Base-by-base conservation (phyloP, 1,284 basidiomycete genomes). In the Thecaphora frezii region DNA sequence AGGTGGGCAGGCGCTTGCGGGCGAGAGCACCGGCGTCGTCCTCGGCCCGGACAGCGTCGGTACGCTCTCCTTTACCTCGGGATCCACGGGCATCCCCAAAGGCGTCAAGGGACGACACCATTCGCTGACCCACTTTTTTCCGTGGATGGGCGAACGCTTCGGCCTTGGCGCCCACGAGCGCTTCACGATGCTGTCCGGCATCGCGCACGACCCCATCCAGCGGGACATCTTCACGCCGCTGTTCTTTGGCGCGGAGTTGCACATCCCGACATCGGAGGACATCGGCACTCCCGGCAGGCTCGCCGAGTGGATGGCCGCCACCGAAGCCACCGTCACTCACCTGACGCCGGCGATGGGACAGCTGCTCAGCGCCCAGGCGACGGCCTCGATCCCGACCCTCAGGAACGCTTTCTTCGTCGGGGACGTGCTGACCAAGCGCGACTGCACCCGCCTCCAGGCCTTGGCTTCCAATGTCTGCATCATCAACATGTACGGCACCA, bases 401-500 rank as follows among this genome's bases (percentile, higher is more conserved):
- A 83, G 81, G 38, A 93, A 91, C 73, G 96, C 96, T 12, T 98
- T 99, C 84, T 98, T 98, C 77, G 96, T 99, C 53, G 96, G 96
- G n/a, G 96, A 99, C 77, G 88, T 98, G 33, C 86, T 99, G 55
- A 98, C 96, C 68, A 99, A 98, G 82, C 89, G 96, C 44, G 96
- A 99, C 80, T 98, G 96, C 80, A 87, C 91, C 41, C 89, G 96
- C 46, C 85, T 99, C 8, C 96, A 99, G 80, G 86, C 90, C 5
- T 87, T 98, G 44, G 96, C 96, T 1, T 82, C 87, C 30, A 96
- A 98, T 73, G 93, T 94, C 24, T 67, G 70, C 59, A 78, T 99
- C 80, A 89, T 98, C 81, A 99, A 98, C 84, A 99, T 99, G 96
- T 99, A 97, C 80, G 96, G 96, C 23, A 98, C 96, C 10, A 99